Conservation (phyloP, 2,329 filamentous ascomycete species). For the Botrytis aclada region DNA sequence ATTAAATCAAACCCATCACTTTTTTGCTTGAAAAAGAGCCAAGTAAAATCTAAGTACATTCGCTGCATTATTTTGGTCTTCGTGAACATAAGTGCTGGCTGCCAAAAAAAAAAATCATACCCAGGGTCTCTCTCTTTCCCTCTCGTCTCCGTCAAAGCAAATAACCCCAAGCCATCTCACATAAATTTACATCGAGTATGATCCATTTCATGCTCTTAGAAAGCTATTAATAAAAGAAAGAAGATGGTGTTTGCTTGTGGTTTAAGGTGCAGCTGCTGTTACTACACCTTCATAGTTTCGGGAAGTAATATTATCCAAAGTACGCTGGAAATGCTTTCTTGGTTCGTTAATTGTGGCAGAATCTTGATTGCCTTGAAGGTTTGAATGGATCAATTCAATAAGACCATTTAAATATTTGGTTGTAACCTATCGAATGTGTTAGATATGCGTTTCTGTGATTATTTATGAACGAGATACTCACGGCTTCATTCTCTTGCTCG, state of each 20-base stretch:
- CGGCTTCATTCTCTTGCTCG: constrained; percentile 97
- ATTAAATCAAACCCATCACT: constrained; percentile 19
- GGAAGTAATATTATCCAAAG: constrained; percentile 86
- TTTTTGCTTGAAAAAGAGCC: constrained; percentile 15
- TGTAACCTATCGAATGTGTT: constrained; percentile 57
- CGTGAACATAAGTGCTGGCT: constrained; percentile 15
- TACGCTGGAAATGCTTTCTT: constrained; percentile 90
- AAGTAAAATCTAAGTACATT: constrained; percentile 19
- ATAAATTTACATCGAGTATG: constrained; percentile 21
- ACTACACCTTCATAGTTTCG: constrained; percentile 93
- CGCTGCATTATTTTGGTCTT: constrained; percentile 22
- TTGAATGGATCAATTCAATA: constrained; percentile 97
- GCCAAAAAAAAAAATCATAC: constrained; percentile 8
- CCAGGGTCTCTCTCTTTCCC: neutral
- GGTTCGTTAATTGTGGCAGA: constrained; percentile 82
- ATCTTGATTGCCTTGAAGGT: constrained; percentile 80
- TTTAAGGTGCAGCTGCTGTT: constrained; percentile 25
- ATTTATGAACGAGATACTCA: constrained; percentile 40
- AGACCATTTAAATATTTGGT: constrained; percentile 97
- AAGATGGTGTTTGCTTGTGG: neutral
- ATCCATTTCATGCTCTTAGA: constrained; percentile 8
- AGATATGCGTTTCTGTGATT: constrained; percentile 14
- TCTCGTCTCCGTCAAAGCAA: constrained; percentile 1
- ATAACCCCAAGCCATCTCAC: constrained; percentile 11
- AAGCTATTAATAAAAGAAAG: constrained; percentile 10